Percentiles rank a stretch among this genome's conserved stretches.
Conservation (phyloP, 495 filamentous ascomycete genomes). For the Tuber indicum region DNA sequence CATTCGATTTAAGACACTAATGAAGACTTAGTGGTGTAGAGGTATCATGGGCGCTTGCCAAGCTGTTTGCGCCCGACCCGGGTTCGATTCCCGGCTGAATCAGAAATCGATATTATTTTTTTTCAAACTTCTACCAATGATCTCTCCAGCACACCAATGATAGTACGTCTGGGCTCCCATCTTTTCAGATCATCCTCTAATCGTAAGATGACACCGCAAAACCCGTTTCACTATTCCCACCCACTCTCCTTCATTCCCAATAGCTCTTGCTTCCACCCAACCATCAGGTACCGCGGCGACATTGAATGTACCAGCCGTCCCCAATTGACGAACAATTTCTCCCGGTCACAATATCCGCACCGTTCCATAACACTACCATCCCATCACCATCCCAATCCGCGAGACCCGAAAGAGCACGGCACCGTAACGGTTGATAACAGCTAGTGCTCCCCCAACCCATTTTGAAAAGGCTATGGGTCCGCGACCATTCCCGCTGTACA, state of each 20-base stretch:
- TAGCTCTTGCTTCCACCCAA: neutral
- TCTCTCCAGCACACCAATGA: neutral
- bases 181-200: neutral
- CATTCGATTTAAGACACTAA: neutral
- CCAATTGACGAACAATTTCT: neutral
- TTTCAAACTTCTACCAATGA: neutral
- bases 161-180: neutral
- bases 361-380: neutral
- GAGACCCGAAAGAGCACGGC: neutral
- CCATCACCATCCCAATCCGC: neutral
- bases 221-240: neutral
- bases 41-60: constrained; percentile 41
- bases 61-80: constrained; percentile 34
- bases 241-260: neutral
- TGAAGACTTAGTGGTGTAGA: constrained; percentile 37
- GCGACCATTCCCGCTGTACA: no score
- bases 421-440: neutral
- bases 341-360: neutral
- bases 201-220: neutral
- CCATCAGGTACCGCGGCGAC: neutral
- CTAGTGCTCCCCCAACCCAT: neutral
- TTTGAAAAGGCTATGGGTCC: neutral
- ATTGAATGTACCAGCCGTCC: neutral
- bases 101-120: constrained; percentile 1
- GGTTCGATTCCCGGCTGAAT: constrained; percentile 41